A percentile compares a stretch with the other conserved stretches of the same genome.
phyloP scores from a whole-genome alignment of 306 rosid genomes.

The Luffa aegyptiaca region DNA sequence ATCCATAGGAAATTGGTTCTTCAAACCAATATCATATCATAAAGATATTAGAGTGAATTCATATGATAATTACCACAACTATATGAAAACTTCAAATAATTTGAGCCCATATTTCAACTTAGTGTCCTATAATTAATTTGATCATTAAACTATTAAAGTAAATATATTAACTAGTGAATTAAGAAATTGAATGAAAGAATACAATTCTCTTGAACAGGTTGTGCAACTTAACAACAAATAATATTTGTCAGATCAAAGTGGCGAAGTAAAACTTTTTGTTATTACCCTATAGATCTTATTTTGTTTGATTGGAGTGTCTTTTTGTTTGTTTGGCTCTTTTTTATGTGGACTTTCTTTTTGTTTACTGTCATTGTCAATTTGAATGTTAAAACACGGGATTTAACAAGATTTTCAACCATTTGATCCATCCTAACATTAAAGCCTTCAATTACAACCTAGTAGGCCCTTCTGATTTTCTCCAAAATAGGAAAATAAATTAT shows the following conservation, averaged over 20 bases:
- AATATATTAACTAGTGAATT: neutral
- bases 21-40: constrained; percentile 62
- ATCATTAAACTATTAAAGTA: neutral
- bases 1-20: constrained; percentile 69
- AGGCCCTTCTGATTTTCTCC: neutral
- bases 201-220: neutral
- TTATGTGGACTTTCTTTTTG: neutral
- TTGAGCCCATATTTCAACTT: neutral
- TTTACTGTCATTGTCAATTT: neutral
- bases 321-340: neutral
- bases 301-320: neutral
- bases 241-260: neutral
- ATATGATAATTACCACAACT: neutral
- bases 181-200: neutral
- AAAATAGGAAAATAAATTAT: neutral
- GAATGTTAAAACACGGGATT: neutral
- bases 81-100: neutral
- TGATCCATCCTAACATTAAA: neutral
- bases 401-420: neutral
- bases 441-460: neutral
- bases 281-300: neutral
- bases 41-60: constrained; percentile 26
- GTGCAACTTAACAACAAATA: neutral
- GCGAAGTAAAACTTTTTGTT: neutral
- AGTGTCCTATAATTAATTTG: neutral